Base-by-base conservation (phyloP, 2,329 filamentous ascomycete species). In the Ophiocordyceps camponoti-rufipedis region DNA sequence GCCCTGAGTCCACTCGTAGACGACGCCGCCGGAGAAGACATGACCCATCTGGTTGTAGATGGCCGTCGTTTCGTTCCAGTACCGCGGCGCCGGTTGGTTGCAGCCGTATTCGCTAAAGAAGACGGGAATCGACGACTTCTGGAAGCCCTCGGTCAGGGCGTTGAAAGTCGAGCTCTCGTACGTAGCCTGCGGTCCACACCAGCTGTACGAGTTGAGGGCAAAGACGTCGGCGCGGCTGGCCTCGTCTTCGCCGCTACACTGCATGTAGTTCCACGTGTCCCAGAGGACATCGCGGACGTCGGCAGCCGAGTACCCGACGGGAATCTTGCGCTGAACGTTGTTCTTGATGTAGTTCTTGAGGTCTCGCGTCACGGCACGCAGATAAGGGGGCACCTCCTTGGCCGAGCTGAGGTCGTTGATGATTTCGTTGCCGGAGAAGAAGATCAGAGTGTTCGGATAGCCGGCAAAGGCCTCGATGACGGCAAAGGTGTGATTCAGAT, bases 31-130 rank as follows among this genome's bases (percentile, higher is more conserved):
- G 46, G 78, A 80, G 56, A 89, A 78, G 47, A 76, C 67, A 16
- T 68, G 59, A 12, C 64, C 79, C 81, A 89, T 87, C 38, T 69
- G 55, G 47, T 82, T 72, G 61, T 89, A 89, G 52, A 91, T 77
- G 49, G 78, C 68, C 46, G 67, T 69, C 12, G 86, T 80, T 63
- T 91, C 85, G 52, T 82, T 80, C 65, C 87, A 91, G 54, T 78
- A 63, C 53, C 85, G 81, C 13, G 82, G 79, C n/a, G 65, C 59
- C 13, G 78, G 75, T 35, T 70, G 67, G 66, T 87, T 89, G 74
- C 85, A 89, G 49, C 85, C 85, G 54, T 72, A 82, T 58, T 91
- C 85, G 51, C 80, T 85, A 69, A 85, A 88, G 71, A 89, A 89
- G 54, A 88, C 70, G 31, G 84, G 84, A 35, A 87, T 72, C 14